phyloP scores from a whole-genome alignment of 2,329 filamentous ascomycete species.

The Xylaria sp. region DNA sequence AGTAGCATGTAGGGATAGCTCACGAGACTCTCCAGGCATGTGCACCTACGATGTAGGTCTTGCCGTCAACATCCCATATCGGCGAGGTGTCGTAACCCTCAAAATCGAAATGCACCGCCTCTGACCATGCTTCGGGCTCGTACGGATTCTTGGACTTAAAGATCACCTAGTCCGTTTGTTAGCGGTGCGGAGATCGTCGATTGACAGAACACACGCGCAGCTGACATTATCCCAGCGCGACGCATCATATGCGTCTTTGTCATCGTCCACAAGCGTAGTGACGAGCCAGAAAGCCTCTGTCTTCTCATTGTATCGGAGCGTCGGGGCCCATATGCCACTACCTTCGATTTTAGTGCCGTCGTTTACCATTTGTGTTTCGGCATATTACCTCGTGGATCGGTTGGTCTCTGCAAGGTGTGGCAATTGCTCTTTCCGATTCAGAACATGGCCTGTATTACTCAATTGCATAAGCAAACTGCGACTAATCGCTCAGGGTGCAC shows the following conservation, averaged over 20 bases:
- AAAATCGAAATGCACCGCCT: constrained; percentile 61
- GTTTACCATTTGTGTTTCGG: not conserved
- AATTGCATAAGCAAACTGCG: constrained; percentile 10
- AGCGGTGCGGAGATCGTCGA: not conserved
- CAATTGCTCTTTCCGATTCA: constrained; percentile 46
- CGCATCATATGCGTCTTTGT: constrained; percentile 46
- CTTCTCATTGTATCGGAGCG: constrained; percentile 56
- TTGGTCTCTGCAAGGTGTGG: constrained; percentile 47
- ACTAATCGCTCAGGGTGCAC: not conserved
- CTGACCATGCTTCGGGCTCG: constrained; percentile 57
- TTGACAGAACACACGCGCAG: not conserved
- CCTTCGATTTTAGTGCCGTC: not conserved
- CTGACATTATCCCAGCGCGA: constrained; percentile 52
- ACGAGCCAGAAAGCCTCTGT: constrained; percentile 58
- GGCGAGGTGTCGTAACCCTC: constrained; percentile 64
- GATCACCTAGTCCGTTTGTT: constrained; percentile 51
- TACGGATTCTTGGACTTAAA: constrained; percentile 59
- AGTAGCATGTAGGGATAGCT: constrained; percentile 5
- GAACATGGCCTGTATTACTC: constrained; percentile 41
- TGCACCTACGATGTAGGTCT: constrained; percentile 60
- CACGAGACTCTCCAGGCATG: constrained; percentile 52
- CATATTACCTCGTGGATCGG: constrained; percentile 43
- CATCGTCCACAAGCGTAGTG: constrained; percentile 54
- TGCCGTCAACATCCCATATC: constrained; percentile 68
- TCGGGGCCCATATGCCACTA: constrained; percentile 61